Evolutionary conservation across 257 asterid genomes (phyloP).

Genomic region (Nicotiana tomentosiformis): DNA sequence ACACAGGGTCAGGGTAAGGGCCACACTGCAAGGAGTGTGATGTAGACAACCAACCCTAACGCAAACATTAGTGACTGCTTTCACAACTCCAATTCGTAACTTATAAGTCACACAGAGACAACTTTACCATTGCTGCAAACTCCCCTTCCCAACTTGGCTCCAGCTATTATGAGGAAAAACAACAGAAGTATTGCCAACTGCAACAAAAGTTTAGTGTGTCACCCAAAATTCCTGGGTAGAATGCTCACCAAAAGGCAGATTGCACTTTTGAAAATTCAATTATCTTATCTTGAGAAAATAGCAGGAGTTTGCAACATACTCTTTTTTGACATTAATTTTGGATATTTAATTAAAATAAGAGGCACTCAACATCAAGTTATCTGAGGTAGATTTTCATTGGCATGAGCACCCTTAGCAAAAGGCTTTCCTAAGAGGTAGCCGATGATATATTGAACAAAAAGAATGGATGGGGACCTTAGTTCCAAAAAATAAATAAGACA

Average conservation of each 20-base stretch:
- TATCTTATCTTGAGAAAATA: not conserved
- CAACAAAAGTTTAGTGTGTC: slow-evolving; percentile 20
- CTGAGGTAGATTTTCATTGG: not conserved
- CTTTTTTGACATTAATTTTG: not conserved
- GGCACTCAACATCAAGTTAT: not conserved
- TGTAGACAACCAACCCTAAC: too few species aligned
- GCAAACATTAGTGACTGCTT: too few species aligned
- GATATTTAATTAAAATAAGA: not conserved
- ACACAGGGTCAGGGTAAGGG: too few species aligned
- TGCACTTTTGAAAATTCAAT: not conserved
- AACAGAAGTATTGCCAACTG: slow-evolving; percentile 59
- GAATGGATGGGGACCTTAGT: not conserved
- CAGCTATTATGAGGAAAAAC: slow-evolving; percentile 58
- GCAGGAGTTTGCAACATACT: not conserved
- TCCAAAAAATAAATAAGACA: not conserved
- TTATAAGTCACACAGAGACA: too few species aligned
- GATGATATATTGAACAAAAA: not conserved
- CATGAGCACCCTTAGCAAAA: not conserved
- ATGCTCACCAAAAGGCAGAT: not conserved
- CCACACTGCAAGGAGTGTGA: too few species aligned
- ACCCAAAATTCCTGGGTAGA: slow-evolving; percentile 5
- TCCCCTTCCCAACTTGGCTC: slow-evolving; percentile 45
- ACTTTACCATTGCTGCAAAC: too few species aligned
- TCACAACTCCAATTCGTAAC: too few species aligned
- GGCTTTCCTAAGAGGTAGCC: not conserved